A percentile compares a stretch with the other conserved stretches of the same genome.
Evolutionary conservation across 345 rosid genomes (phyloP).

Genomic region (Citrus glauca): DNA sequence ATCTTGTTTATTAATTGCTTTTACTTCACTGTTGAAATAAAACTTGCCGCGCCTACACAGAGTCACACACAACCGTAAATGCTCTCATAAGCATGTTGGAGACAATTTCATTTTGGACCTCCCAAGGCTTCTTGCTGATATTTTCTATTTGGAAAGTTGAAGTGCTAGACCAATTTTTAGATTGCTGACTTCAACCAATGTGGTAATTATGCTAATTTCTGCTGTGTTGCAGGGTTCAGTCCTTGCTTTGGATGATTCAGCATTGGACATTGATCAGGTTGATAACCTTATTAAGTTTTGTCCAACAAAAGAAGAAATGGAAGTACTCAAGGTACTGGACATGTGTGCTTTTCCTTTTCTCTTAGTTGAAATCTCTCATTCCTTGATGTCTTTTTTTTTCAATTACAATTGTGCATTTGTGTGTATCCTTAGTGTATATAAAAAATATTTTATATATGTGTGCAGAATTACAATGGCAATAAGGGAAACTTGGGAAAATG

Average conservation of each 20-base stretch:
- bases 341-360: background rate
- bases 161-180: background rate
- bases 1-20: background rate
- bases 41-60: background rate
- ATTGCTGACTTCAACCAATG: conserved; percentile 2
- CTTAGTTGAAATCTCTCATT: background rate
- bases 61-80: background rate
- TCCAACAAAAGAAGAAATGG: conserved; percentile 85
- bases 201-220: conserved; percentile 17
- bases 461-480: conserved; percentile 60
- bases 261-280: conserved; percentile 74
- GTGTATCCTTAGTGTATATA: background rate
- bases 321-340: conserved; percentile 56
- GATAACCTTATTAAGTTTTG: conserved; percentile 80
- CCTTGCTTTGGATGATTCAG: conserved; percentile 73
- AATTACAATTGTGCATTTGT: background rate
- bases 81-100: background rate
- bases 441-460: background rate
- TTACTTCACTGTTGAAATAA: background rate
- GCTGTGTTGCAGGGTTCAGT: conserved; percentile 54
- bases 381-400: background rate
- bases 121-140: background rate
- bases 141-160: background rate
- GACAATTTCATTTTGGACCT: background rate
- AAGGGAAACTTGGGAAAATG: conserved; percentile 74